These are phyloP conservation scores for Grosmannia huntii DNA, from an alignment of 2,329 filamentous ascomycete species.

Conservation along the genomic window DNA sequence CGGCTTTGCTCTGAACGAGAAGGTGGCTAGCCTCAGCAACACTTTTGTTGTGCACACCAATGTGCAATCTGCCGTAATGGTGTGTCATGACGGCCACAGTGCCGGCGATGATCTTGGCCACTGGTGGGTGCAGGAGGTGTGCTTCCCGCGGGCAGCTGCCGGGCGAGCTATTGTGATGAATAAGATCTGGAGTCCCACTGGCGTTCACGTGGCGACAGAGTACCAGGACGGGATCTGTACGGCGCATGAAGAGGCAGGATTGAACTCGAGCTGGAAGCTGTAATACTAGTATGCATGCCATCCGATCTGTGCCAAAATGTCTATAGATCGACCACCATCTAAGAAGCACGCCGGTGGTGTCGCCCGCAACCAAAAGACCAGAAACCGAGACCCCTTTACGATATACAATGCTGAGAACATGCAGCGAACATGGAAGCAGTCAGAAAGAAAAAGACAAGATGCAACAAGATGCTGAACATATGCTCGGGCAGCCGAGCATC, in stretches of 20 bases:
- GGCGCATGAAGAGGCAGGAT: slow-evolving; percentile 12
- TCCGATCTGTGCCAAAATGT: background rate
- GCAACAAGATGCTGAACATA: background rate
- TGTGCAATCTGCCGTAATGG: slow-evolving; percentile 33
- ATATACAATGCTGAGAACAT: background rate
- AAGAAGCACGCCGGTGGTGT: background rate
- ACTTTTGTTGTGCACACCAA: slow-evolving; percentile 41
- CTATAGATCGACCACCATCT: background rate
- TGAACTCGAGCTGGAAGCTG: background rate
- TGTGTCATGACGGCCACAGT: slow-evolving; percentile 8
- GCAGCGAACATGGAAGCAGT: background rate
- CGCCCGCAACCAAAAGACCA: background rate
- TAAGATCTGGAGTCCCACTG: slow-evolving; percentile 40
- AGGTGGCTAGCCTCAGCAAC: slow-evolving; percentile 35
- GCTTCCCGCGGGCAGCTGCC: slow-evolving; percentile 32
- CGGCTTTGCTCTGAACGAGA: slow-evolving; percentile 28
- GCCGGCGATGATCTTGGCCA: slow-evolving; percentile 13
- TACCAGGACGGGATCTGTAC: slow-evolving; percentile 39
- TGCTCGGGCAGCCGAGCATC: too few species aligned
- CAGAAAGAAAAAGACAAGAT: too few species aligned
- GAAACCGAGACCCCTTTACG: background rate
- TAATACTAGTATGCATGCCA: background rate
- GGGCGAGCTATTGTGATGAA: slow-evolving; percentile 34
- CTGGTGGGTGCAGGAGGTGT: slow-evolving; percentile 43
- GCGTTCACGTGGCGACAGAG: slow-evolving; percentile 39